Percentiles rank a stretch among this genome's conserved stretches.
These are phyloP conservation scores for Pelargonium fulgidum DNA, from an alignment of 441 rosid genomes.

Conservation along the genomic window DNA sequence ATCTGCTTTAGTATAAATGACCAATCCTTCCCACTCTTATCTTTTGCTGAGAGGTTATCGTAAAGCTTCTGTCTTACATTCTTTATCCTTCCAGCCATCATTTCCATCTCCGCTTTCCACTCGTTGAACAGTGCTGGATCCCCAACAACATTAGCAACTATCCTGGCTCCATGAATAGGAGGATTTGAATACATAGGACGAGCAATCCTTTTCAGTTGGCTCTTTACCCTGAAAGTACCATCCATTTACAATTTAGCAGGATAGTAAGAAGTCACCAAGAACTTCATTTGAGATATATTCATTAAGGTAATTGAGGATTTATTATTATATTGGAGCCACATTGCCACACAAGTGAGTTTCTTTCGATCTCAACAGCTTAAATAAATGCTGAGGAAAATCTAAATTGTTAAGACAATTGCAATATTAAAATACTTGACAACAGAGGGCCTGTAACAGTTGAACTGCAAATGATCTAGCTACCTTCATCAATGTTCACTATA, in stretches of 20 bases:
- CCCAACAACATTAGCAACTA: slow-evolving; percentile 84
- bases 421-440: too few relatives aligned
- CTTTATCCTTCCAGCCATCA: slow-evolving; percentile 97
- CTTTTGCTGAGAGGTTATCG: slow-evolving; percentile 65
- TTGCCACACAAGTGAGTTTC: too few relatives aligned
- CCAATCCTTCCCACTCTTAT: slow-evolving; percentile 88
- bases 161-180: slow-evolving; percentile 87
- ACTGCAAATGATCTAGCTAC: too few relatives aligned
- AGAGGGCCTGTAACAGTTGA: too few relatives aligned
- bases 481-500: too few relatives aligned
- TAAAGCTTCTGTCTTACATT: slow-evolving; percentile 68
- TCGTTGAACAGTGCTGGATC: slow-evolving; percentile 69
- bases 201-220: slow-evolving; percentile 92
- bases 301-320: too few relatives aligned
- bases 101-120: slow-evolving; percentile 95
- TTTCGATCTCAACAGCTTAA: too few relatives aligned
- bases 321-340: too few relatives aligned
- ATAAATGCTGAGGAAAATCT: too few relatives aligned
- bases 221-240: slow-evolving; percentile 66
- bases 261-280: too few relatives aligned
- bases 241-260: neutral
- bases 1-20: slow-evolving; percentile 83
- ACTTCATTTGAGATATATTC: too few relatives aligned
- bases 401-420: too few relatives aligned
- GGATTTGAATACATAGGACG: slow-evolving; percentile 98